phyloP scores from a whole-genome alignment of 1,139 yeast genomes.

The Eremothecium coryli region DNA sequence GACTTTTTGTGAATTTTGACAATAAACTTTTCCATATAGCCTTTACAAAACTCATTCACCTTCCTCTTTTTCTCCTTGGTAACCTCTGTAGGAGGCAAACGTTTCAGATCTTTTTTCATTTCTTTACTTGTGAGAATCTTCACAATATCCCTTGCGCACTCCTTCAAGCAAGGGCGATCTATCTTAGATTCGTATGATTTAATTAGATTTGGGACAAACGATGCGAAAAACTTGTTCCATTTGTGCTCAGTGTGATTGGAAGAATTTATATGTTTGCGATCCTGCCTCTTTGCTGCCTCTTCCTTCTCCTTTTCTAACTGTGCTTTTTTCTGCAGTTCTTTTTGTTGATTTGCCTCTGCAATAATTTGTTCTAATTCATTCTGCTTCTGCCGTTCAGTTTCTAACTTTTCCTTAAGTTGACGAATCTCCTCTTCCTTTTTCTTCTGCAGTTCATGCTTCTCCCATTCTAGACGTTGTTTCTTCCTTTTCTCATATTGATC shows the following conservation, averaged over 20 bases:
- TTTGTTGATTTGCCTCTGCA: constrained; percentile 33
- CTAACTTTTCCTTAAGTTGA: constrained; percentile 20
- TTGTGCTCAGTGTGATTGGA: constrained; percentile 31
- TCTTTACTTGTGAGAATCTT: constrained; percentile 58
- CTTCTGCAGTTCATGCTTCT: constrained; percentile 18
- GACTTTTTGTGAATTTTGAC: constrained; percentile 39
- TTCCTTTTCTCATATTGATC: constrained; percentile 21
- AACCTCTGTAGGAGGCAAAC: constrained; percentile 47
- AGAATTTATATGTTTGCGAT: constrained; percentile 17
- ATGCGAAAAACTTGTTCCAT: constrained; percentile 63
- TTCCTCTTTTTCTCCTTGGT: constrained; percentile 58
- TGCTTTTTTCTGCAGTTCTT: constrained; percentile 27
- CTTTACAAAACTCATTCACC: constrained; percentile 52
- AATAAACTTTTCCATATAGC: constrained; percentile 69
- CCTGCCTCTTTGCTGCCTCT: constrained; percentile 17
- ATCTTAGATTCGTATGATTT: constrained; percentile 56
- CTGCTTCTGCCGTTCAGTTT: constrained; percentile 24
- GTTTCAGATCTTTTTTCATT: constrained; percentile 34
- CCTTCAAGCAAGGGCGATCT: constrained; percentile 65
- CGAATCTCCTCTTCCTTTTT: constrained; percentile 28
- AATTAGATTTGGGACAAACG: constrained; percentile 68
- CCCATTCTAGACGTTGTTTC: constrained; percentile 19
- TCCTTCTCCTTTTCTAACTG: constrained; percentile 13
- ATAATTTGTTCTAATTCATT: constrained; percentile 33
- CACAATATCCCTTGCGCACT: constrained; percentile 71